These are phyloP conservation scores for Mimosa pudica DNA, from an alignment of 306 rosid species.

Conservation along the genomic window DNA sequence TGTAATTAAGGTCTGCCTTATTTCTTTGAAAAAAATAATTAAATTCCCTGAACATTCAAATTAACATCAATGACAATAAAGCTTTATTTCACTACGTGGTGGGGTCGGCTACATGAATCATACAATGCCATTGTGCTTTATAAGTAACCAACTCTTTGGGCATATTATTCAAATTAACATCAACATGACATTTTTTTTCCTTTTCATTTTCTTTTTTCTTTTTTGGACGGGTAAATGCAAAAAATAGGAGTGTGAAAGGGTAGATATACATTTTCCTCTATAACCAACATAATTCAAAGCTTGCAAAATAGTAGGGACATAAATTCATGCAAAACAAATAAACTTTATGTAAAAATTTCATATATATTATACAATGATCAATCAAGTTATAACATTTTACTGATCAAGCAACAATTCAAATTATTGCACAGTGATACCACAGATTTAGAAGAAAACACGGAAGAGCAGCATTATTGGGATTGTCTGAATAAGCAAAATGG, in stretches of 20 bases:
- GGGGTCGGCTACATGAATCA: too few relatives aligned
- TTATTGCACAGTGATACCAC: background rate
- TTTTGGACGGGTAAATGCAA: background rate
- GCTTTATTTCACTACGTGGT: too few relatives aligned
- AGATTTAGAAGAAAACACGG: background rate
- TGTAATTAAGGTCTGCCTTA: background rate
- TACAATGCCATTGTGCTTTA: too few relatives aligned
- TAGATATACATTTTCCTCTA: background rate
- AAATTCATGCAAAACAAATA: background rate
- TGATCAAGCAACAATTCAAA: background rate
- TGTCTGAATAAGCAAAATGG: background rate
- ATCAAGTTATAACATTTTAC: background rate
- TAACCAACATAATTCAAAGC: background rate
- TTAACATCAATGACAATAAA: background rate
- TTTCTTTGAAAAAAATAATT: background rate
- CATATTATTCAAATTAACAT: background rate
- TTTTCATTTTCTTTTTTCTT: background rate
- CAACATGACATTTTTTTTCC: background rate
- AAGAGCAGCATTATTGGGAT: background rate
- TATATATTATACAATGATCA: slow-evolving; percentile 3
- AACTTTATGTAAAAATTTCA: too few relatives aligned
- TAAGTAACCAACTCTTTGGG: too few relatives aligned
- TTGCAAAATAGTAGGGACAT: slow-evolving; percentile 10
- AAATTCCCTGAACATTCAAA: background rate
- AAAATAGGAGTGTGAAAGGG: background rate